phyloP scores from a whole-genome alignment of 805 yeast genomes.

The Scheffersomyces spartinae region DNA sequence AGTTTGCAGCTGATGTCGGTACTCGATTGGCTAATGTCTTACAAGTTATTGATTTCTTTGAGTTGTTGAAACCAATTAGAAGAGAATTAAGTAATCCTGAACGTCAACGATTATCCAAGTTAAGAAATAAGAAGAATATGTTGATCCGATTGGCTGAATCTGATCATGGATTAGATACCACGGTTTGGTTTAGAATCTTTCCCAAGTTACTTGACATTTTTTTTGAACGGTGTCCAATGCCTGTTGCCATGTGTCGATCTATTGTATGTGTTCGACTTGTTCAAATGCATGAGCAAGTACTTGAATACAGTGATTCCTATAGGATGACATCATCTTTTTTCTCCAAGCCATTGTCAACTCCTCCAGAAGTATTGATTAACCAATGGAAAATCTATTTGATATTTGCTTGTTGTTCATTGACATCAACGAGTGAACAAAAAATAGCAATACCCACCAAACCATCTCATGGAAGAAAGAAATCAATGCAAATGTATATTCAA shows the following conservation, averaged over 20 bases:
- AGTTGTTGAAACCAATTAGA: constrained; percentile 41
- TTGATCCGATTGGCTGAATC: constrained; percentile 77
- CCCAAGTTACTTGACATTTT: constrained; percentile 64
- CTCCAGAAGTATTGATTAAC: constrained; percentile 63
- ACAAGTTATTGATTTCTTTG: constrained; percentile 58
- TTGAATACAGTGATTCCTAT: constrained; percentile 39
- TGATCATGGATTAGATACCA: constrained; percentile 89
- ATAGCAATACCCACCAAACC: constrained; percentile 39
- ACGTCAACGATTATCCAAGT: constrained; percentile 52
- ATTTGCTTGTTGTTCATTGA: constrained; percentile 84
- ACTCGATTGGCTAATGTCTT: constrained; percentile 66
- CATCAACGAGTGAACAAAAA: constrained; percentile 81
- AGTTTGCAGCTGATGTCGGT: constrained; percentile 71
- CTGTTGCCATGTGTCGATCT: constrained; percentile 86
- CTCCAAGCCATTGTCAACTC: too few relatives aligned
- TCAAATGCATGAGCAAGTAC: constrained; percentile 65
- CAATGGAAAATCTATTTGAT: constrained; percentile 86
- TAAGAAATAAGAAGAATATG: constrained; percentile 54
- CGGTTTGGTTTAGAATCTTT: constrained; percentile 87
- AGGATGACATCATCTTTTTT: too few relatives aligned
- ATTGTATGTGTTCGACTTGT: constrained; percentile 82
- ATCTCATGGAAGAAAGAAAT: constrained; percentile 62
- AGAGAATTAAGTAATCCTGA: constrained; percentile 64
- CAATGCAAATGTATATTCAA: constrained; percentile 73
- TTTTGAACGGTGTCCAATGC: constrained; percentile 78